A percentile compares a stretch with the other conserved stretches of the same genome.
Evolutionary conservation across 768 basidiomycete genomes (phyloP).

Genomic region (Tulasnella sp.): DNA sequence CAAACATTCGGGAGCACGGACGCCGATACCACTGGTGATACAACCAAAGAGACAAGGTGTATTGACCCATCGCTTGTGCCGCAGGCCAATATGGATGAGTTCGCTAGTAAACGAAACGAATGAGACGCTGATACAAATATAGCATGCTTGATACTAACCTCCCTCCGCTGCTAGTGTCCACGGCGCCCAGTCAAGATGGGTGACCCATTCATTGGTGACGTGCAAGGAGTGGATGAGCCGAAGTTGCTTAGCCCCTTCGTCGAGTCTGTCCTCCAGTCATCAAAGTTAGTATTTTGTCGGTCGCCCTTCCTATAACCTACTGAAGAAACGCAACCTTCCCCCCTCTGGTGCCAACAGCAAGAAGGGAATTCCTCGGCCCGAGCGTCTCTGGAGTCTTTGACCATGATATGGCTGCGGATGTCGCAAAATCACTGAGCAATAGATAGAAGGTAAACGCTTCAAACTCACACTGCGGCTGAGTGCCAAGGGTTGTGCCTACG

Average conservation of each 20-base stretch:
- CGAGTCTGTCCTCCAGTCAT: not conserved
- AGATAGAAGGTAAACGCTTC: too few relatives aligned
- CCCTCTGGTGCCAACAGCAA: slow-evolving; percentile 13
- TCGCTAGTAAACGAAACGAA: not conserved
- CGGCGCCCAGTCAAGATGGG: not conserved
- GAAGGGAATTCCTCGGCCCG: not conserved
- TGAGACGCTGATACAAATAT: too few relatives aligned
- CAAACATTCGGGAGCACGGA: not conserved
- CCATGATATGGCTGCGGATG: slow-evolving; percentile 11
- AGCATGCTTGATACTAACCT: too few relatives aligned
- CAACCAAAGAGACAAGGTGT: not conserved
- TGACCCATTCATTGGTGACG: not conserved
- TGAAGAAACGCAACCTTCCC: slow-evolving; percentile 9
- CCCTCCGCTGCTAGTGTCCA: too few relatives aligned
- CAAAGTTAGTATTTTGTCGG: too few relatives aligned
- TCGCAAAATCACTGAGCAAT: not conserved
- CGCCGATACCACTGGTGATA: not conserved
- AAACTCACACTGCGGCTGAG: slow-evolving; percentile 15
- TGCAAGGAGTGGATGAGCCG: not conserved
- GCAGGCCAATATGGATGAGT: not conserved
- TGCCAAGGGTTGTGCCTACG: not conserved
- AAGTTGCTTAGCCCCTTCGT: not conserved
- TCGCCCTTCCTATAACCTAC: slow-evolving; percentile 5
- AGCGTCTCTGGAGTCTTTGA: not conserved
- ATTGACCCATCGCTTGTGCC: not conserved